These are phyloP conservation scores for Annulohypoxylon nitens DNA, from an alignment of 495 filamentous ascomycete species.

Conservation along the genomic window DNA sequence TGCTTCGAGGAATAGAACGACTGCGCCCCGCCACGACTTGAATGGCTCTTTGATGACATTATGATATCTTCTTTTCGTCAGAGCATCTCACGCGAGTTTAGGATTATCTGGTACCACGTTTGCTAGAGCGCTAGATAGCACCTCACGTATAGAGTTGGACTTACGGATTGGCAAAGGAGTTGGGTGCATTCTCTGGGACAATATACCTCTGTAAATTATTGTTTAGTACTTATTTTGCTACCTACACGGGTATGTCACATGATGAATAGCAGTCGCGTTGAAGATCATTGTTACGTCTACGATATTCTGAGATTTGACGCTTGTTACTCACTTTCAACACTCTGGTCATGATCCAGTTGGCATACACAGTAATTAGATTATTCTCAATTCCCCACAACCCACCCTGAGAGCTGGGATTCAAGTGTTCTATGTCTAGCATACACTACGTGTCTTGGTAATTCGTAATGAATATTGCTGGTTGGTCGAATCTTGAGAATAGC, in stretches of 20 bases:
- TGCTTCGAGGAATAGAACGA: conserved; percentile 17
- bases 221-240: conserved; percentile 10
- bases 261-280: conserved; percentile 11
- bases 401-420: neutral
- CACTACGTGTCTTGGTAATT: neutral
- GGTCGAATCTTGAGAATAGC: neutral
- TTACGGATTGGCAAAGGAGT: conserved; percentile 25
- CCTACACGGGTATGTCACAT: conserved; percentile 1
- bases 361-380: neutral
- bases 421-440: neutral
- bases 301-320: neutral
- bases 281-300: neutral
- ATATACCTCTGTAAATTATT: conserved; percentile 34
- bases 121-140: conserved; percentile 24
- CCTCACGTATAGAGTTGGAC: conserved; percentile 16
- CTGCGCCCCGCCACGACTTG: conserved; percentile 10
- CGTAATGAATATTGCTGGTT: conserved; percentile 5
- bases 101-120: conserved; percentile 24
- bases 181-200: conserved; percentile 11
- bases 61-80: conserved; percentile 28
- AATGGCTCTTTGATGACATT: conserved; percentile 32
- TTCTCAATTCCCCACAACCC: neutral
- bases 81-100: conserved; percentile 25
- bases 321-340: neutral
- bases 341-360: neutral